Evolutionary conservation across 768 basidiomycete genomes (phyloP).

Genomic region (Trametopsis cervina): DNA sequence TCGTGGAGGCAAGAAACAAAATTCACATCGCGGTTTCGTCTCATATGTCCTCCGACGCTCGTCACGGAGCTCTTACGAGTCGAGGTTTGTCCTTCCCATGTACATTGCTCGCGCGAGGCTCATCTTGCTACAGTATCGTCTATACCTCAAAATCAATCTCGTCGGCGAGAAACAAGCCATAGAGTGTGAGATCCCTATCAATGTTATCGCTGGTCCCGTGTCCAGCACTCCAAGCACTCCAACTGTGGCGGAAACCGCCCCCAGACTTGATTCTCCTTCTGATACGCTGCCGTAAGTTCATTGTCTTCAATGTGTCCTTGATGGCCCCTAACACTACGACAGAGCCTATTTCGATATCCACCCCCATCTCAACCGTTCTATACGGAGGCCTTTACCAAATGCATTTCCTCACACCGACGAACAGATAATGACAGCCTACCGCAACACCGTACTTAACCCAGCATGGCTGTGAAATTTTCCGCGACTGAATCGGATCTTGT

Average conservation of each 20-base stretch:
- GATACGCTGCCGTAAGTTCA: no score
- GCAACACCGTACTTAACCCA: not conserved
- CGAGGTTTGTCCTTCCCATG: slow-evolving; percentile 6
- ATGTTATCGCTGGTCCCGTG: not conserved
- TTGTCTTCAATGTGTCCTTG: no score
- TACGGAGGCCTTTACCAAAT: no score
- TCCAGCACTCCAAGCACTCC: no score
- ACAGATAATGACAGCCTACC: no score
- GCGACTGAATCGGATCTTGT: no score
- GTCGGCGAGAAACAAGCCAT: not conserved
- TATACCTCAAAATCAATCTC: not conserved
- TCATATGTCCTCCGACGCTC: slow-evolving; percentile 14
- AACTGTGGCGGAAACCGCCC: no score
- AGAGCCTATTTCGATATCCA: no score
- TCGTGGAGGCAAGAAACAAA: slow-evolving; percentile 15
- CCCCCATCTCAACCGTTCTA: no score
- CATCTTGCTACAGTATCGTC: not conserved
- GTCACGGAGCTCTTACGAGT: slow-evolving; percentile 10
- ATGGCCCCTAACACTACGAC: no score
- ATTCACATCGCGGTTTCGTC: slow-evolving; percentile 11
- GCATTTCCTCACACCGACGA: no score
- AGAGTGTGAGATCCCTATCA: not conserved
- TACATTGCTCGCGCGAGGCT: not conserved
- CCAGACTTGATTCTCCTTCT: no score
- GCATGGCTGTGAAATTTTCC: not conserved